phyloP scores from a whole-genome alignment of 495 filamentous ascomycete species.

The Podospora tetraspora region DNA sequence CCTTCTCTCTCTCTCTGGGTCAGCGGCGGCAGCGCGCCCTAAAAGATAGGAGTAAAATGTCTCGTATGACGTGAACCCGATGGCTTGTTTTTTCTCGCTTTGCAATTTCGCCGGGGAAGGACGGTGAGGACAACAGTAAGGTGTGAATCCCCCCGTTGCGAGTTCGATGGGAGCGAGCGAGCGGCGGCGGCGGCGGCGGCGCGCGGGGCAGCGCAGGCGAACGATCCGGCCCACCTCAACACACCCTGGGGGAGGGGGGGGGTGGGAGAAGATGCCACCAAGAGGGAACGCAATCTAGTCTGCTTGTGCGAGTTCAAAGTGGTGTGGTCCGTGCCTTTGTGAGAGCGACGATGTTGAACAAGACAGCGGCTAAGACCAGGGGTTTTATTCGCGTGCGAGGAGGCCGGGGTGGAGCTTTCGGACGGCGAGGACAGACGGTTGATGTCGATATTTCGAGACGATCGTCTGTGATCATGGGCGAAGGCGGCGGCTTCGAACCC shows the following conservation, averaged over 20 bases:
- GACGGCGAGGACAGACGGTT: constrained; percentile 13
- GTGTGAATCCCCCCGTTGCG: constrained; percentile 16
- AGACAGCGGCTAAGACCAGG: constrained; percentile 41
- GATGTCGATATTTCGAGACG: constrained; percentile 20
- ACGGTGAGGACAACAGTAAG: constrained; percentile 21
- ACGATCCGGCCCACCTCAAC: constrained; percentile 23
- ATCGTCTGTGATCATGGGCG: constrained; percentile 25
- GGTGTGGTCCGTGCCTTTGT: constrained; percentile 34
- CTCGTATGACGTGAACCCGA: constrained; percentile 38
- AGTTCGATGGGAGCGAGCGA: constrained; percentile 21
- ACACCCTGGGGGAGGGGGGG: not conserved
- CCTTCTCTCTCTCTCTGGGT: constrained; percentile 5
- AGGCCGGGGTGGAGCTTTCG: constrained; percentile 16
- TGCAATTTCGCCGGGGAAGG: constrained; percentile 28
- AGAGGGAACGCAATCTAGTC: constrained; percentile 25
- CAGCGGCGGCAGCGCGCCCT: constrained; percentile 11
- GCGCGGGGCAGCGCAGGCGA: constrained; percentile 26
- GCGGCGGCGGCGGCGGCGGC: not conserved
- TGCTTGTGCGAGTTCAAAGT: constrained; percentile 25
- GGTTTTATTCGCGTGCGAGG: constrained; percentile 39
- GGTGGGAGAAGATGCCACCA: constrained; percentile 20
- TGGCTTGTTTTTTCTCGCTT: constrained; percentile 4
- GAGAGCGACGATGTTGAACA: constrained; percentile 36
- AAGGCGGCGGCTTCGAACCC: constrained; percentile 19
- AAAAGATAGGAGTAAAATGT: constrained; percentile 44